These are phyloP conservation scores for Lipomyces chichibuensis DNA, from an alignment of 805 yeast genomes.

Conservation along the genomic window DNA sequence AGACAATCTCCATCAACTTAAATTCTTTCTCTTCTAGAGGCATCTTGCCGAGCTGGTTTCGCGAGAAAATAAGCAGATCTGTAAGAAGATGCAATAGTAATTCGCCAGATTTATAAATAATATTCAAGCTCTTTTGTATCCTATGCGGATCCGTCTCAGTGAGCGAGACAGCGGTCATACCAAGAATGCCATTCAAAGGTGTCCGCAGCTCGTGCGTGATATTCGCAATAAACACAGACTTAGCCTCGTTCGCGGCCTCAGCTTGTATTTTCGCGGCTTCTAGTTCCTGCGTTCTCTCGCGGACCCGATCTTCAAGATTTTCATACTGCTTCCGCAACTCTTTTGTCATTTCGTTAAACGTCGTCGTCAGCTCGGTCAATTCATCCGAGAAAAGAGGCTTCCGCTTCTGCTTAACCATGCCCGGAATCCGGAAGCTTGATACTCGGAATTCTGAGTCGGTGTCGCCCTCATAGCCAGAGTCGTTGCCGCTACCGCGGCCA, in stretches of 20 bases:
- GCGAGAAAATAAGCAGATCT: constrained; percentile 88
- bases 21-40: constrained; percentile 83
- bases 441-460: background rate
- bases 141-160: constrained; percentile 72
- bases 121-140: constrained; percentile 72
- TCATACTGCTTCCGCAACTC: constrained; percentile 83
- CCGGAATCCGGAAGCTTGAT: constrained; percentile 26
- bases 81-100: constrained; percentile 84
- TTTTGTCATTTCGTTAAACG: constrained; percentile 89
- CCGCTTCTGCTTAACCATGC: constrained; percentile 39
- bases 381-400: constrained; percentile 62
- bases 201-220: constrained; percentile 94
- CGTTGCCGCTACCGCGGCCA: background rate
- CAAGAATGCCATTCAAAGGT: constrained; percentile 92
- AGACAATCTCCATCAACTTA: constrained; percentile 74
- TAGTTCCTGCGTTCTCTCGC: constrained; percentile 80
- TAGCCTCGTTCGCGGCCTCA: constrained; percentile 88
- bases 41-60: constrained; percentile 81
- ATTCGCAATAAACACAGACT: constrained; percentile 89
- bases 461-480: background rate
- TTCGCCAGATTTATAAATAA: constrained; percentile 91
- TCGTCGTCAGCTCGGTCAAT: constrained; percentile 80
- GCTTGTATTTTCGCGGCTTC: constrained; percentile 57
- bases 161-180: constrained; percentile 93
- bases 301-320: constrained; percentile 84